A percentile compares a stretch with the other conserved stretches of the same genome.
Evolutionary conservation across 2,329 filamentous ascomycete genomes (phyloP).

Genomic region (Fusarium pininemorale): DNA sequence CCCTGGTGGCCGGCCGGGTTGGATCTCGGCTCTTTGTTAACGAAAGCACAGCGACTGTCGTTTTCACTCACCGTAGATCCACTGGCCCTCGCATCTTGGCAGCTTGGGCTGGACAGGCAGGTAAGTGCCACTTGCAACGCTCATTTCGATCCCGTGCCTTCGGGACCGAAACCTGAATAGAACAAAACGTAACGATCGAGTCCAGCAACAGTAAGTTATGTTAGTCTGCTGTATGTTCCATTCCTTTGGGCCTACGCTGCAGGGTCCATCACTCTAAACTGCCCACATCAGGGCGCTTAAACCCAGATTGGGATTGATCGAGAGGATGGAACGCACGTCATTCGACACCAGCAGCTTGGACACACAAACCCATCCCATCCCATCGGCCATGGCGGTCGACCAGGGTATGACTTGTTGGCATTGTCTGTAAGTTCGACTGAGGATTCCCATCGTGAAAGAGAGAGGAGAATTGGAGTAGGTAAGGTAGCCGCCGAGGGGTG

Average conservation of each 20-base stretch:
- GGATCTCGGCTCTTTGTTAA: conserved; percentile 35
- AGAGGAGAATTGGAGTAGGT: conserved; percentile 16
- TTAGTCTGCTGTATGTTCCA: neutral
- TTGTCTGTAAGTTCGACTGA: neutral
- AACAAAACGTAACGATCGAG: neutral
- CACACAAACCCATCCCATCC: neutral
- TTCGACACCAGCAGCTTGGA: conserved; percentile 39
- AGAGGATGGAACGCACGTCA: conserved; percentile 34
- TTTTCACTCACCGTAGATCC: conserved; percentile 34
- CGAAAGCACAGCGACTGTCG: conserved; percentile 1
- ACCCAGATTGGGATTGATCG: conserved; percentile 20
- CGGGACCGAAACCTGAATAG: conserved; percentile 17
- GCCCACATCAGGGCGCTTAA: conserved; percentile 39
- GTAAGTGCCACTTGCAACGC: conserved; percentile 11
- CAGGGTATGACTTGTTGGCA: conserved; percentile 6
- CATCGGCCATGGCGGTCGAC: conserved; percentile 20
- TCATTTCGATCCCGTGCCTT: conserved; percentile 25
- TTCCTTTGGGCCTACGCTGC: conserved; percentile 31
- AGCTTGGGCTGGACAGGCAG: neutral
- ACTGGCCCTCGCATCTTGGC: conserved; percentile 23
- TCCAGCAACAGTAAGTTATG: neutral
- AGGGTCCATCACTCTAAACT: conserved; percentile 30
- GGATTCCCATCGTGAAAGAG: neutral
- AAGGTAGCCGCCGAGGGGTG: conserved; percentile 23
- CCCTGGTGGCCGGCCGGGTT: conserved; percentile 7